Base-by-base conservation (phyloP, 140 eudicot genomes). In the Eryngium alpinum region DNA sequence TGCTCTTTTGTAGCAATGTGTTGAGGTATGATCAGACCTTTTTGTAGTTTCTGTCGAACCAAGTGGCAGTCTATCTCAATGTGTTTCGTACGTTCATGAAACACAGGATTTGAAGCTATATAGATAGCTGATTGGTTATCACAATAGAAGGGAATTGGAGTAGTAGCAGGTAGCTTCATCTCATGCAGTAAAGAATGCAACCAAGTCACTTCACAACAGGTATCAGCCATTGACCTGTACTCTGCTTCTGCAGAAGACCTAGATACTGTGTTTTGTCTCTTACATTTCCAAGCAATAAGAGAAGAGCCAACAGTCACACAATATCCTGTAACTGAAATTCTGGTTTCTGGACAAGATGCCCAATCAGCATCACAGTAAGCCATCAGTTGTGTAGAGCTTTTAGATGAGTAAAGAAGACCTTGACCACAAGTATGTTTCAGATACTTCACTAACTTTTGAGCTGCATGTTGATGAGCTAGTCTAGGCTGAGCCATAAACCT, bases 301-400 rank as follows among this genome's bases (percentile, higher is more conserved):
- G 62, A 62, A 4, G 31, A 1, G 9, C 81, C 72, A 16, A 78
- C 33, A 5, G 4, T 1, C 0, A 78, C 27, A 21, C 71, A 78
- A 6, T 4, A 63, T 1, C 71, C 71, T 5, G 0, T 63, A 0
- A 63, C 3, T 0, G 81, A 78, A 3, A 27, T 7, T 0, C 81
- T 9, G 0, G 72, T 28, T 1, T 16, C 3, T 9, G 29, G n/a
- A 24, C 81, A 78, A 17, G 13, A 31, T 2, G 18, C 67, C 78
- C 75, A 80, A 9, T 80, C 83, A 12, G 83, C 21, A 52, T 80
- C 83, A 80, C 66, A 38, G 17, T 11, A 80, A 4, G 50, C 78
- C 10, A 18, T 13, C 19, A 69, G 18, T 6, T 5, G 17, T 6
- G 49, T 9, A 6, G 79, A n/a, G 1, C 29, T 46, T 7, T 28